Base-by-base conservation (phyloP, 371 early-diverging fungal genomes). In the Rhizopus sp. region DNA sequence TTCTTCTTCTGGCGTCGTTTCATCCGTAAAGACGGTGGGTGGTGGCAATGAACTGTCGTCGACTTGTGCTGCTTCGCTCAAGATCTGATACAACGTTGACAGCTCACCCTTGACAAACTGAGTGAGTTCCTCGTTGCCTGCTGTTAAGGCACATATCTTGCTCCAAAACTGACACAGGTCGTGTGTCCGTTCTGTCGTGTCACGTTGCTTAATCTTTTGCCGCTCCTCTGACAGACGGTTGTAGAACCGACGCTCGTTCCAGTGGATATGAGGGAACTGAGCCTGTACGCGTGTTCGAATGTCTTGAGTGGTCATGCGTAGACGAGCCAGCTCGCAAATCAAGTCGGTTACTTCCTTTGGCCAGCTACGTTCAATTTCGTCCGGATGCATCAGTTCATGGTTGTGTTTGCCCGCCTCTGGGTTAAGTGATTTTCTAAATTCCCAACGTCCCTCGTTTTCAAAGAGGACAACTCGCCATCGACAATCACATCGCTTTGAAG, bases 241-340 rank as follows among this genome's bases (percentile, higher is more conserved):
- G 41, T 85, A 85, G 59, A 85, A 85, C 1, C 85, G 69, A 45
- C 85, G 78, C 38, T 85, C 85, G 41, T 85, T 84, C 85, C 85
- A 85, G n/a, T 74, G 70, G 17, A 83, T 66, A 46, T 76, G 68
- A 3, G 83, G 80, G 55, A 82, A 85, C 38, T 77, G 81, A 6
- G 63, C 70, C 60, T 79, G 77, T 50, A 85, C 80, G 4, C 71
- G 63, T 13, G 64, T 68, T 15, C 85, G 70, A 17, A 83, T 82
- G 31, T 85, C 85, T 15, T 78, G 69, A 0, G 85, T 85, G 12
- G 78, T 62, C 49, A 83, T 66, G n/a, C 73, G 67, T 40, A 73
- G 66, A 29, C 83, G 64, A 63, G 80, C 68, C 39, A 82, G 46
- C 37, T 75, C 68, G 16, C 71, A 75, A 50, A 85, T 85, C 37